A percentile compares a stretch with the other conserved stretches of the same genome.
Evolutionary conservation across 2,329 filamentous ascomycete species (phyloP).

Genomic region (Penicillium sp.): DNA sequence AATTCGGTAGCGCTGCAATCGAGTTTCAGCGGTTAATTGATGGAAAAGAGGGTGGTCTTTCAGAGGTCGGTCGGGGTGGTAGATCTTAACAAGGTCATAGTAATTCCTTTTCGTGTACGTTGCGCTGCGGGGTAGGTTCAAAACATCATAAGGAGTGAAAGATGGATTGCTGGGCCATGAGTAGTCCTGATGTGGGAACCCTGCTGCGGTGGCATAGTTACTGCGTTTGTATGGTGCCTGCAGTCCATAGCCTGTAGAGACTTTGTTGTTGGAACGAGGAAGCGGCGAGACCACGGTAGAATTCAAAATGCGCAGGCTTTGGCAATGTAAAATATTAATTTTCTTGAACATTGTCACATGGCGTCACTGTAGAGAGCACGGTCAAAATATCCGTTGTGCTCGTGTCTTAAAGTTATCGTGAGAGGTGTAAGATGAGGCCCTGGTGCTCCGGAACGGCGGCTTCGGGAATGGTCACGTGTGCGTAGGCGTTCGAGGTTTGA

Average conservation of each 20-base stretch:
- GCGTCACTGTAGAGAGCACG: slow-evolving; percentile 14
- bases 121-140: slow-evolving; percentile 53
- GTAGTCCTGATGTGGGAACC: slow-evolving; percentile 24
- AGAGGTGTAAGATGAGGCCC: not conserved
- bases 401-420: slow-evolving; percentile 1
- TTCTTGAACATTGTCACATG: slow-evolving; percentile 44
- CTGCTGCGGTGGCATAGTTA: slow-evolving; percentile 31
- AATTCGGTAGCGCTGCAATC: slow-evolving; percentile 81
- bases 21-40: slow-evolving; percentile 51
- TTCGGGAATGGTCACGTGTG: slow-evolving; percentile 14
- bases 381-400: slow-evolving; percentile 8
- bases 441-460: not conserved
- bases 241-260: slow-evolving; percentile 15
- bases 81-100: slow-evolving; percentile 87
- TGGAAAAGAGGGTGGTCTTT: slow-evolving; percentile 37
- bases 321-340: slow-evolving; percentile 32
- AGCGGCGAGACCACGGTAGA: slow-evolving; percentile 16
- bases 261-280: slow-evolving; percentile 19
- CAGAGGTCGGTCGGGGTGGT: slow-evolving; percentile 70
- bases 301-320: slow-evolving; percentile 31
- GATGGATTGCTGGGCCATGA: slow-evolving; percentile 38
- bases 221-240: slow-evolving; percentile 10
- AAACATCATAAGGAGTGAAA: slow-evolving; percentile 79
- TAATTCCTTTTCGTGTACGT: slow-evolving; percentile 76
- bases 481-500: not conserved